Conservation (phyloP, 106 monocot species). For the Allium cepa region DNA sequence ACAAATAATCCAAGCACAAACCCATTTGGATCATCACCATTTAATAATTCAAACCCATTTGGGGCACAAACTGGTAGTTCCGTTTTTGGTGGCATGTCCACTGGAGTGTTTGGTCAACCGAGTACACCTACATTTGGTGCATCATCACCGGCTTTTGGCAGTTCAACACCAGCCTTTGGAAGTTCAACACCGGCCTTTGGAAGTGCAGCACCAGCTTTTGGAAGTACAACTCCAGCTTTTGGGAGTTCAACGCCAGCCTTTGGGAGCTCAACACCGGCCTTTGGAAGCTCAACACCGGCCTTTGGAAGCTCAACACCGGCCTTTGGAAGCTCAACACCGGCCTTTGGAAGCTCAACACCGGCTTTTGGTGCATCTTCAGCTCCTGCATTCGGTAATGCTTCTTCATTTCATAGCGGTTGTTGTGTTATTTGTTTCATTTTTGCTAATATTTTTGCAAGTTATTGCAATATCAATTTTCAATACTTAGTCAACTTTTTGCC, state of each 20-base stretch:
- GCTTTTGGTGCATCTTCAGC: slow-evolving; percentile 45
- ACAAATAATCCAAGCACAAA: slow-evolving; percentile 32
- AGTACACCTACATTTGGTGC: slow-evolving; percentile 47
- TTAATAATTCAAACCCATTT: slow-evolving; percentile 66
- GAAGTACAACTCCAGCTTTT: slow-evolving; percentile 75
- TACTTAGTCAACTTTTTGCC: too few species aligned
- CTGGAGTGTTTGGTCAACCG: slow-evolving; percentile 78
- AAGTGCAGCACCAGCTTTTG: slow-evolving; percentile 50
- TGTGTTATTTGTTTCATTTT: too few species aligned
- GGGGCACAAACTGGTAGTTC: slow-evolving; percentile 57
- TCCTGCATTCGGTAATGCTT: slow-evolving; percentile 2
- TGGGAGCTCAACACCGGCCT: slow-evolving; percentile 36
- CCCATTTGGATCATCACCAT: slow-evolving; percentile 61
- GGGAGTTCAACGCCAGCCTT: slow-evolving; percentile 66
- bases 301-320: slow-evolving; percentile 76
- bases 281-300: slow-evolving; percentile 41
- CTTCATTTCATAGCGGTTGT: too few species aligned
- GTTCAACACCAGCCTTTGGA: slow-evolving; percentile 64
- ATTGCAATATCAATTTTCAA: too few species aligned
- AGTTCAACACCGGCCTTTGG: slow-evolving; percentile 64
- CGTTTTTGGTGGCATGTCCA: slow-evolving; percentile 73
- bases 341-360: slow-evolving; percentile 46
- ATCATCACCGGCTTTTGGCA: slow-evolving; percentile 51
- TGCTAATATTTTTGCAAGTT: too few species aligned
- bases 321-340: slow-evolving; percentile 54